A percentile compares a stretch with the other conserved stretches of the same genome.
These are phyloP conservation scores for Fusarium mangiferae DNA, from an alignment of 2,329 filamentous ascomycete genomes.

Conservation along the genomic window DNA sequence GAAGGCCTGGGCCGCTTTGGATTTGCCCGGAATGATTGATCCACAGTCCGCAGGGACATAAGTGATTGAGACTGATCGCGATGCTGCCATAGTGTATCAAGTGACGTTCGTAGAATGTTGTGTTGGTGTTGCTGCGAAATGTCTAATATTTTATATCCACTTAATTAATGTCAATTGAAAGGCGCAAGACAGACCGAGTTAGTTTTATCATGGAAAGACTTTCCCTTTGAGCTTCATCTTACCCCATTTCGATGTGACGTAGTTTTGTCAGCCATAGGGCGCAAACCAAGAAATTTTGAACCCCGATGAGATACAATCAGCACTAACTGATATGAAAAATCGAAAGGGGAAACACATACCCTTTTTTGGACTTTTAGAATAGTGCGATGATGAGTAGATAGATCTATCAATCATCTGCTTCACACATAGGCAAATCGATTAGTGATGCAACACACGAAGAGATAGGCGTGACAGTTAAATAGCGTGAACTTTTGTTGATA, in stretches of 20 bases:
- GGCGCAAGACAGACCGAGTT: neutral
- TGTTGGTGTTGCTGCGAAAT: neutral
- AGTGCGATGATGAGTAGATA: too few relatives aligned
- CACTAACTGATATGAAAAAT: neutral
- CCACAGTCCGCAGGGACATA: conserved; percentile 39
- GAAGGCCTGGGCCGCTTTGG: conserved; percentile 36
- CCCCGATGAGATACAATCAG: neutral
- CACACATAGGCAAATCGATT: too few relatives aligned
- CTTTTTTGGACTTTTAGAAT: neutral
- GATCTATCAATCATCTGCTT: too few relatives aligned
- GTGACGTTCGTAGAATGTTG: neutral
- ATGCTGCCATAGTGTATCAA: conserved; percentile 10
- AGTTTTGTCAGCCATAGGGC: neutral
- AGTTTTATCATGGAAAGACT: neutral
- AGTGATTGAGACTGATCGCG: conserved; percentile 9
- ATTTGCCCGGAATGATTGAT: conserved; percentile 39
- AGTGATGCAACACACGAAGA: neutral
- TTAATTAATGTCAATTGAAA: neutral
- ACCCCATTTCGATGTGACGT: conserved; percentile 1
- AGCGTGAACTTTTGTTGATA: neutral
- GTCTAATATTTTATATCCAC: neutral
- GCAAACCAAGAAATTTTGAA: neutral
- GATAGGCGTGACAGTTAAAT: neutral
- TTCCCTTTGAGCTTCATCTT: neutral
- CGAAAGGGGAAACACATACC: neutral